phyloP scores from a whole-genome alignment of 2,329 filamentous ascomycete genomes.

The Immersiporthe knoxdaviesiana region DNA sequence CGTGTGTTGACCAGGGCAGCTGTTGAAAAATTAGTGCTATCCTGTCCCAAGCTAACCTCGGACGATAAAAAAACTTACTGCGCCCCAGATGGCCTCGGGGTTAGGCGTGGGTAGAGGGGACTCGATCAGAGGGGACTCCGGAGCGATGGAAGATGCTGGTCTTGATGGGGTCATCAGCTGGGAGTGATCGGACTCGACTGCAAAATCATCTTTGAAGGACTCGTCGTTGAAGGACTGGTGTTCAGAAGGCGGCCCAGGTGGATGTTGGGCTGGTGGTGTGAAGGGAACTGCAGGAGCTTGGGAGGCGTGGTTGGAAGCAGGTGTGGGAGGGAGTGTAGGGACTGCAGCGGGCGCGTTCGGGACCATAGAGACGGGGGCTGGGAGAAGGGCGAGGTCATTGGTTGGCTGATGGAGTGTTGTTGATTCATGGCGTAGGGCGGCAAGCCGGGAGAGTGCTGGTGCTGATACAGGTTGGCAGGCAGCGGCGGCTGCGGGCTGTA shows the following conservation, averaged over 20 bases:
- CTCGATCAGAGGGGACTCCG: conserved; percentile 39
- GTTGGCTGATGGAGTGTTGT: conserved; percentile 8
- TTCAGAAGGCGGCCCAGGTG: not conserved
- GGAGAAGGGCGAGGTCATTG: conserved; percentile 21
- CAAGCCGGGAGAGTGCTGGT: conserved; percentile 47
- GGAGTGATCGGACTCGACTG: conserved; percentile 31
- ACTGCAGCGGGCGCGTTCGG: conserved; percentile 46
- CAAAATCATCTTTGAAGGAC: not conserved
- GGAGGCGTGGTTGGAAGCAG: conserved; percentile 56
- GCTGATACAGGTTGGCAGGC: conserved; percentile 58
- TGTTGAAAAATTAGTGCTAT: conserved; percentile 24
- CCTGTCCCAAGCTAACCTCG: not conserved
- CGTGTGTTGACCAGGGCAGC: conserved; percentile 28
- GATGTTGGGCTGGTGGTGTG: conserved; percentile 37
- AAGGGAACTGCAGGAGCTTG: conserved; percentile 41
- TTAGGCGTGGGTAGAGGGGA: conserved; percentile 24
- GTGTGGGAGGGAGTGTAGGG: conserved; percentile 51
- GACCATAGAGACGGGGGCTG: conserved; percentile 43
- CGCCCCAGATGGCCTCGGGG: conserved; percentile 14
- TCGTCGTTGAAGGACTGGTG: conserved; percentile 1
- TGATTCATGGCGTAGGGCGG: conserved; percentile 39
- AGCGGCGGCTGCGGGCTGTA: conserved; percentile 39
- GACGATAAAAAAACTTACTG: not conserved
- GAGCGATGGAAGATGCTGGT: conserved; percentile 39
- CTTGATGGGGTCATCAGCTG: conserved; percentile 40